phyloP scores from a whole-genome alignment of 2,329 filamentous ascomycete species.

The Aspergillus texensis region DNA sequence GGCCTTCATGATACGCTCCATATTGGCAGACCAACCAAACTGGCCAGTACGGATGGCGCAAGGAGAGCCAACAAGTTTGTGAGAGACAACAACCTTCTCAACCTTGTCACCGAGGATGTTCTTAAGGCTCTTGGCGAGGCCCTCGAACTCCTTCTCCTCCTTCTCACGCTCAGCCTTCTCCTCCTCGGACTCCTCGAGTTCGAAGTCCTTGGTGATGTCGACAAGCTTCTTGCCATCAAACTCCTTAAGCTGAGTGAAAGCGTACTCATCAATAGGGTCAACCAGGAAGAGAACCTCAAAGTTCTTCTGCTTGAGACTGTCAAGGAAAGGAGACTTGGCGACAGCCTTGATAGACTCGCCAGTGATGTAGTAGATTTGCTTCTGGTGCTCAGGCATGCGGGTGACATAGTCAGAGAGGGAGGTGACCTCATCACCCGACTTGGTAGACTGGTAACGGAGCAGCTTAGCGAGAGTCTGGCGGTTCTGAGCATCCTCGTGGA shows the following conservation, averaged over 20 bases:
- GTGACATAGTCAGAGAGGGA: slow-evolving; percentile 97
- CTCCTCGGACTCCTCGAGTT: slow-evolving; percentile 99
- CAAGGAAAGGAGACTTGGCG: slow-evolving; percentile 96
- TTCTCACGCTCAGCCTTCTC: slow-evolving; percentile 96
- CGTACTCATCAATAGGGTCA: slow-evolving; percentile 99
- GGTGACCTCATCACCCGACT: slow-evolving; percentile 93
- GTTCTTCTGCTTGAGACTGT: slow-evolving; percentile 97
- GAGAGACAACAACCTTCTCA: slow-evolving; percentile 98
- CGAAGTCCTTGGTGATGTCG: slow-evolving; percentile 99
- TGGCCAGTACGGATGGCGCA: slow-evolving; percentile 99
- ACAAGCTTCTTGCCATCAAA: slow-evolving; percentile 99
- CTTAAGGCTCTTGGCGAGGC: slow-evolving; percentile 95
- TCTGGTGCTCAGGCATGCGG: slow-evolving; percentile 99
- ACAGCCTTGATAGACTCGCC: slow-evolving; percentile 99
- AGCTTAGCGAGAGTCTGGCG: slow-evolving; percentile 91
- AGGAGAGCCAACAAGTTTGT: slow-evolving; percentile 93
- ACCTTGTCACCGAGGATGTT: slow-evolving; percentile 99
- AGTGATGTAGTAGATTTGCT: slow-evolving; percentile 99
- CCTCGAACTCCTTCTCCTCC: slow-evolving; percentile 98
- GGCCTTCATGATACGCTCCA: slow-evolving; percentile 99
- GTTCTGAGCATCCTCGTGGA: slow-evolving; percentile 99
- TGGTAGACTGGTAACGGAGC: slow-evolving; percentile 97
- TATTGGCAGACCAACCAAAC: slow-evolving; percentile 99
- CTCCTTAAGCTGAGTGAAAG: slow-evolving; percentile 99
- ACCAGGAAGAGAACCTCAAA: slow-evolving; percentile 99